Conservation (phyloP, 228 moss, liverwort and hornwort genomes). For the Sphagnum magellanicum region DNA sequence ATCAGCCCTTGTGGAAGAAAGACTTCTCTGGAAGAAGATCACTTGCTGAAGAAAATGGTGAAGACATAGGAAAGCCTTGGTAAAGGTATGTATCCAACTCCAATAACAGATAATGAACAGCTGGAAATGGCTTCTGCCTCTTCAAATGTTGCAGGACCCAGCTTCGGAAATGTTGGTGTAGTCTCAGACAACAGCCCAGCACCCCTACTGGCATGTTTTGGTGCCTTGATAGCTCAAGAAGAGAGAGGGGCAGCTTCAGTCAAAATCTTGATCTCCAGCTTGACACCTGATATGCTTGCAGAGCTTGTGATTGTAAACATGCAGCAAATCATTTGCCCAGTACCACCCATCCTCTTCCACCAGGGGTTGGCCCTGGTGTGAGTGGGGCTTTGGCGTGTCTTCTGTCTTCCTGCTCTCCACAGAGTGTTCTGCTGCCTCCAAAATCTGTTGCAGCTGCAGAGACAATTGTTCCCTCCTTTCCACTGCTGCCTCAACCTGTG, state of each 20-base stretch:
- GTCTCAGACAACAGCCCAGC: conserved; percentile 33
- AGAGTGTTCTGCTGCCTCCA: conserved; percentile 15
- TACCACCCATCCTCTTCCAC: conserved; percentile 42
- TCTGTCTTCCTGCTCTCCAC: conserved; percentile 25
- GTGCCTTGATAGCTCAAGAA: conserved; percentile 86
- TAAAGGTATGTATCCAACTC: conserved; percentile 57
- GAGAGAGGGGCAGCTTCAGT: conserved; percentile 85
- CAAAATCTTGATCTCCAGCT: conserved; percentile 78
- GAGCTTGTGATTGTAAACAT: conserved; percentile 93
- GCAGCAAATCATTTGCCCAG: conserved; percentile 64
- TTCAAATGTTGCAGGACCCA: conserved; percentile 20
- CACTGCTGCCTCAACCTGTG: conserved; percentile 24
- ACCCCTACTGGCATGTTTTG: conserved; percentile 57
- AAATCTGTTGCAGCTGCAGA: conserved; percentile 18
- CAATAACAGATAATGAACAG: conserved; percentile 10
- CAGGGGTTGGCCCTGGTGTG: conserved; percentile 16
- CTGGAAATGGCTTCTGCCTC: conserved; percentile 8
- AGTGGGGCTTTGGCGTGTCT: conserved; percentile 35
- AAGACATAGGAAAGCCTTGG: conserved; percentile 53
- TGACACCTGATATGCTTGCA: conserved; percentile 89
- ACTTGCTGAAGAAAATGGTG: conserved; percentile 62
- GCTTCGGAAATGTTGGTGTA: conserved; percentile 20
- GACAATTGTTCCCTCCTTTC: conserved; percentile 19
- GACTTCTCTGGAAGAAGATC: conserved; percentile 66
- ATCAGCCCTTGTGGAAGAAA: conserved; percentile 32